phyloP scores from a whole-genome alignment of 2,329 filamentous ascomycete genomes.

The Diaporthe citrichinensis region DNA sequence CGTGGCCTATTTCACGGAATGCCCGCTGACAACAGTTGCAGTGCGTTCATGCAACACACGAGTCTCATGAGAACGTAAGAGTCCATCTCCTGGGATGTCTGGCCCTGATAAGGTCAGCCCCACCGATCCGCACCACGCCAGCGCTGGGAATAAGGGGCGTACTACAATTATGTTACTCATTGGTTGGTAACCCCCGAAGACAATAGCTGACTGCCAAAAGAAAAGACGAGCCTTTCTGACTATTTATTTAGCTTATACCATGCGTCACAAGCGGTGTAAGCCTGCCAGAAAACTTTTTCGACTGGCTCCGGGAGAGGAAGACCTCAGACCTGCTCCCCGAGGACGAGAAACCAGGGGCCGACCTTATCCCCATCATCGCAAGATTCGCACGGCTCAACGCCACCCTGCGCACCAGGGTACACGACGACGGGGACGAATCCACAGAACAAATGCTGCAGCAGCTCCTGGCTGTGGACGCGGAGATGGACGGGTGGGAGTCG shows the following conservation, averaged over 20 bases:
- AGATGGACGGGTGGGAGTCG: conserved; percentile 57
- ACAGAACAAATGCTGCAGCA: conserved; percentile 55
- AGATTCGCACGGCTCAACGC: conserved; percentile 58
- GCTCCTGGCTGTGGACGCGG: conserved; percentile 56
- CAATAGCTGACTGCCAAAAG: background rate
- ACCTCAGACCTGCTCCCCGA: conserved; percentile 46
- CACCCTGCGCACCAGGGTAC: conserved; percentile 50
- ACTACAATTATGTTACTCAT: conserved; percentile 69
- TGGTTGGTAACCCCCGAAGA: conserved; percentile 56
- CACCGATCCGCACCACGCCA: conserved; percentile 55
- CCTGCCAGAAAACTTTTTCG: conserved; percentile 59
- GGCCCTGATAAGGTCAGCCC: conserved; percentile 66
- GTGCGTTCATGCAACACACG: conserved; percentile 48
- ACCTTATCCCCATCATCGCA: conserved; percentile 58
- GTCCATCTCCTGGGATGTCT: conserved; percentile 72
- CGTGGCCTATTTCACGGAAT: background rate
- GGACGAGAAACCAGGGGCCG: conserved; percentile 56
- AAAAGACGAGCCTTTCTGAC: conserved; percentile 26
- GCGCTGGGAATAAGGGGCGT: conserved; percentile 65
- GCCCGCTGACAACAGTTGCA: background rate
- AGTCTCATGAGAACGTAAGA: conserved; percentile 64
- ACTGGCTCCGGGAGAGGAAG: conserved; percentile 51
- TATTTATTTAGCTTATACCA: conserved; percentile 58
- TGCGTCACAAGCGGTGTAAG: conserved; percentile 56
- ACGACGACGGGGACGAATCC: conserved; percentile 55